These are phyloP conservation scores for Yarrowia divulgata DNA, from an alignment of 805 yeast genomes.

Conservation along the genomic window DNA sequence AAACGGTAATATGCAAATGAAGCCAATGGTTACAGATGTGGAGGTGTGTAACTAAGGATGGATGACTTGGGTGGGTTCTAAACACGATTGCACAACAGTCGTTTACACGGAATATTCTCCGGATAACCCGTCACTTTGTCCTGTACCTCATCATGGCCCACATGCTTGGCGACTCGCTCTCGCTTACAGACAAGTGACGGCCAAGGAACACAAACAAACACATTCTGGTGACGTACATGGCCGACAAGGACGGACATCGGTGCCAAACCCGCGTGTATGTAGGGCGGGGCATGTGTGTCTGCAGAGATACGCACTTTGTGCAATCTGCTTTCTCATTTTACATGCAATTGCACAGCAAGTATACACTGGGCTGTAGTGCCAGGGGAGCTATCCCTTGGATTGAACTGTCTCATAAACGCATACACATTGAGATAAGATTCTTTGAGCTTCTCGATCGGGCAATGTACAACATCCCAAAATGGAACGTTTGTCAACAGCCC, in stretches of 20 bases:
- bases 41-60: too few relatives aligned
- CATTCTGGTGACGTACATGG: conserved; percentile 5
- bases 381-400: neutral
- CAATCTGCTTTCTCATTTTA: neutral
- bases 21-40: conserved; percentile 5
- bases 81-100: too few relatives aligned
- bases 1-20: conserved; percentile 25
- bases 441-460: neutral
- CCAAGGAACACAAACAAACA: conserved; percentile 1
- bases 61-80: too few relatives aligned
- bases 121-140: neutral
- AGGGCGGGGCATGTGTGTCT: neutral
- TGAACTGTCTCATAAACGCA: neutral
- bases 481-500: conserved; percentile 14
- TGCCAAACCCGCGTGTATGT: conserved; percentile 3
- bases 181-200: conserved; percentile 16
- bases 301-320: neutral
- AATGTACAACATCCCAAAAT: conserved; percentile 26
- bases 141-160: conserved; percentile 1
- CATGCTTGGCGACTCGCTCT: neutral
- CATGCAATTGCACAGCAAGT: neutral
- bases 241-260: neutral
- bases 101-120: too few relatives aligned
- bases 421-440: neutral
- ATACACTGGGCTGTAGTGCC: neutral